These are phyloP conservation scores for Achaetomium macrosporum DNA, from an alignment of 2,329 filamentous ascomycete genomes.

Conservation along the genomic window DNA sequence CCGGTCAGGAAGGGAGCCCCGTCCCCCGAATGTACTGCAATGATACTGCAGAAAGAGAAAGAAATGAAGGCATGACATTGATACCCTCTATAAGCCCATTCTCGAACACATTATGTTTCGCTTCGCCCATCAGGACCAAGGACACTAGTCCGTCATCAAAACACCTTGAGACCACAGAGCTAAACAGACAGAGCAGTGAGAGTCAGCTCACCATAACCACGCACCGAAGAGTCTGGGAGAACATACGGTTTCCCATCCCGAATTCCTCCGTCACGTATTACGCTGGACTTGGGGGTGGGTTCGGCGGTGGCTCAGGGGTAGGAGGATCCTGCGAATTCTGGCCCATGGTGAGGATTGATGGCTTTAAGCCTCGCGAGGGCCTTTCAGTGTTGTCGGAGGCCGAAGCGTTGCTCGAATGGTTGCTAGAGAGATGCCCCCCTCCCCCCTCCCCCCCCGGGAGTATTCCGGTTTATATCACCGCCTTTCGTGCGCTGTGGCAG, in stretches of 20 bases:
- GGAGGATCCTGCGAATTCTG: slow-evolving; percentile 28
- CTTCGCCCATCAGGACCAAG: neutral
- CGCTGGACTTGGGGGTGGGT: slow-evolving; percentile 34
- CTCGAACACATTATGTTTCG: neutral
- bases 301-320: slow-evolving; percentile 33
- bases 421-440: too few species aligned
- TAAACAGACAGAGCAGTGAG: neutral
- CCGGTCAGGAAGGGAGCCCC: neutral
- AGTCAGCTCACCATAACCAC: neutral
- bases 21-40: neutral
- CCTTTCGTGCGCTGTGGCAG: too few species aligned
- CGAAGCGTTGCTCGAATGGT: too few species aligned
- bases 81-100: neutral
- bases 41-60: neutral
- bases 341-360: neutral
- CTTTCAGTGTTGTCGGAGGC: too few species aligned
- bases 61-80: too few species aligned
- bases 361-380: neutral
- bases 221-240: neutral
- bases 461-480: too few species aligned
- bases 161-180: neutral
- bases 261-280: neutral
- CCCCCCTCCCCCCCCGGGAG: too few species aligned
- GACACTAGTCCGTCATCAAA: neutral
- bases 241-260: neutral